phyloP scores from a whole-genome alignment of 2,329 filamentous ascomycete species.

The Trichoderma sp. region DNA sequence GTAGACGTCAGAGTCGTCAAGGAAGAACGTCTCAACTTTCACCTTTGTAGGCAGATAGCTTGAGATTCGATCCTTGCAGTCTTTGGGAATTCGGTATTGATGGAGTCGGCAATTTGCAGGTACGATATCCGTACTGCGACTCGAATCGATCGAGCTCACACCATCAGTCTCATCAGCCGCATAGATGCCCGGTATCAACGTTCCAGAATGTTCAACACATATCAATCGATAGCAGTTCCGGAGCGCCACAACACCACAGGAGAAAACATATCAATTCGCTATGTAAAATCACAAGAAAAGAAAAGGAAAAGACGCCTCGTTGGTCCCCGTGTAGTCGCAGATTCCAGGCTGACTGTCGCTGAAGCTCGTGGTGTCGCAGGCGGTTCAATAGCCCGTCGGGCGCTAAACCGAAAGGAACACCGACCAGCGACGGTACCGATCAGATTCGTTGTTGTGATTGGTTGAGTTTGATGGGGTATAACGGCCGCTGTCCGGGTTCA shows the following conservation, averaged over 20 bases:
- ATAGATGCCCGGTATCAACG: not conserved
- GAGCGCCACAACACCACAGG: not conserved
- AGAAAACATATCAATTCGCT: not conserved
- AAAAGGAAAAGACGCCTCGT: not conserved
- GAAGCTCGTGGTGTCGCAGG: constrained; percentile 11
- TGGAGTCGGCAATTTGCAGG: not conserved
- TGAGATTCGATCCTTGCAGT: not conserved
- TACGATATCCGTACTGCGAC: not conserved
- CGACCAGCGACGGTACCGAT: constrained; percentile 14
- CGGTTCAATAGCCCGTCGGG: not conserved
- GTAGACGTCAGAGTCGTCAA: not conserved
- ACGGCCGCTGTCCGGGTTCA: not conserved
- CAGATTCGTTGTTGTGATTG: constrained; percentile 14
- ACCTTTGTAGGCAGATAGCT: no score
- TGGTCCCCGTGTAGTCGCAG: not conserved
- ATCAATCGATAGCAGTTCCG: not conserved
- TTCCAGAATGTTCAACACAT: not conserved
- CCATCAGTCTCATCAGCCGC: constrained; percentile 1
- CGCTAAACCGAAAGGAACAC: constrained; percentile 27
- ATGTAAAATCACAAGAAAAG: not conserved
- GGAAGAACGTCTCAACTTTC: no score
- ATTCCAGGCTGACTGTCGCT: not conserved
- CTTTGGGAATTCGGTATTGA: not conserved
- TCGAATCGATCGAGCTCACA: not conserved
- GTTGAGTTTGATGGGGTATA: not conserved